phyloP scores from a whole-genome alignment of 768 basidiomycete genomes.

The Serendipita sp. region DNA sequence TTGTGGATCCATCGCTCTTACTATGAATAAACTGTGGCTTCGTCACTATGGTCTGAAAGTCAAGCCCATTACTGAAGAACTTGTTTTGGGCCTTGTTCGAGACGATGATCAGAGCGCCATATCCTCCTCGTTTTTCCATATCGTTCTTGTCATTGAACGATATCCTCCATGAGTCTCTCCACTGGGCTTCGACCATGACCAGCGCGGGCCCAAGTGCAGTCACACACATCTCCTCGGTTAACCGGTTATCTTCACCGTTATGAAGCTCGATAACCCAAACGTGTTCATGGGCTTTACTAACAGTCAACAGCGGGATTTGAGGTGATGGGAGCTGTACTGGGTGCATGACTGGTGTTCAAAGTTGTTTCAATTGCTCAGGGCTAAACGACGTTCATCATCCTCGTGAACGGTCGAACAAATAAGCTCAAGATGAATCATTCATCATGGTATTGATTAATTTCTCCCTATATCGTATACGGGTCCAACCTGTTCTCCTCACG shows the following conservation, averaged over 20 bases:
- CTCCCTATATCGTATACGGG: no score
- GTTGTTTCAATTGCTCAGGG: no score
- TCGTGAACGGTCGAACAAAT: no score
- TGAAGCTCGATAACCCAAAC: constrained; percentile 72
- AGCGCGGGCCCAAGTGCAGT: constrained; percentile 52
- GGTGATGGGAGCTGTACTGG: no score
- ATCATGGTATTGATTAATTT: no score
- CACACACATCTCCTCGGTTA: constrained; percentile 43
- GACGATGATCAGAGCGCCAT: constrained; percentile 61
- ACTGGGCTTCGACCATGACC: constrained; percentile 55
- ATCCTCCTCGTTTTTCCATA: constrained; percentile 37
- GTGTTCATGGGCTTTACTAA: no score
- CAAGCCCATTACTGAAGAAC: constrained; percentile 77
- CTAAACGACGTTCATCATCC: no score
- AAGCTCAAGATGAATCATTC: no score
- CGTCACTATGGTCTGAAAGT: constrained; percentile 35
- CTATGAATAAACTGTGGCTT: constrained; percentile 54
- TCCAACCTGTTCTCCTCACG: no score
- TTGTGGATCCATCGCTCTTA: no score
- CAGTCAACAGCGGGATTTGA: no score
- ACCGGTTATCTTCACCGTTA: constrained; percentile 58
- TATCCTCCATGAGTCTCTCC: constrained; percentile 32
- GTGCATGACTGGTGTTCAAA: no score
- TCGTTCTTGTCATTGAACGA: constrained; percentile 30
- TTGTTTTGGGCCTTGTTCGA: constrained; percentile 65